Evolutionary conservation across 169 alveolate genomes (phyloP), one percentile per base, ranked within the genome.

Genomic region (Theileria parva): DNA sequence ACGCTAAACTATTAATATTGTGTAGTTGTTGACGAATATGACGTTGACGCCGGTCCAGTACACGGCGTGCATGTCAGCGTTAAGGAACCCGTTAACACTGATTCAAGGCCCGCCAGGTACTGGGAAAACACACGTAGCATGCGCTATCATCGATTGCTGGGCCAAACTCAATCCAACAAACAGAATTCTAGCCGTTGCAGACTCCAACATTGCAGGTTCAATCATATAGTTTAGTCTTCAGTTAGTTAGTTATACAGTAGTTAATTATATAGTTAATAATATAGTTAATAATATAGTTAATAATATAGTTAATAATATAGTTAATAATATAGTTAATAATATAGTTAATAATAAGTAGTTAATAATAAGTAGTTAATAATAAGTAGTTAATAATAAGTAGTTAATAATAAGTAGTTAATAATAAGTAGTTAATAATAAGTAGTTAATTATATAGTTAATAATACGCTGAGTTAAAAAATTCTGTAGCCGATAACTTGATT

Each of bases 71-170:
- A 28, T 71, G 61, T 78, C 87, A 39, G 95, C 95, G 1, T 30
- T 91, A 0, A 66, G 79, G 23, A 78, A 88, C 69, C 70, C 89
- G 34, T 12, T 91, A 44, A 87, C 95, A 19, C 85, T 91, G n/a
- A 88, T 91, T 44, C 95, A 91, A 77, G 95, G 95, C 6, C 95
- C 95, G 8, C 95, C 95, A 37, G 95, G 95, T n/a, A 92, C 95
- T 11, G 95, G 95, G 23, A 92, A 92, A 73, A 92, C 95, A 7
- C 94, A 91, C 66, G 92, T 89, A 3, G 94, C 95, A 0, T 89
- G 94, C 75, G 94, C 95, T 0, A 89, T 89, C 37, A 85, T 92
- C 23, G 93, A 88, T 70, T 79, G 92, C 67, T 89, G 92, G 93
- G 71, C 69, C 13, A 37, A 85, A 59, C 73, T 66, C 30, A 71